Evolutionary conservation across 2,329 filamentous ascomycete species (phyloP).

Genomic region (Penicillium psychrosexuale): DNA sequence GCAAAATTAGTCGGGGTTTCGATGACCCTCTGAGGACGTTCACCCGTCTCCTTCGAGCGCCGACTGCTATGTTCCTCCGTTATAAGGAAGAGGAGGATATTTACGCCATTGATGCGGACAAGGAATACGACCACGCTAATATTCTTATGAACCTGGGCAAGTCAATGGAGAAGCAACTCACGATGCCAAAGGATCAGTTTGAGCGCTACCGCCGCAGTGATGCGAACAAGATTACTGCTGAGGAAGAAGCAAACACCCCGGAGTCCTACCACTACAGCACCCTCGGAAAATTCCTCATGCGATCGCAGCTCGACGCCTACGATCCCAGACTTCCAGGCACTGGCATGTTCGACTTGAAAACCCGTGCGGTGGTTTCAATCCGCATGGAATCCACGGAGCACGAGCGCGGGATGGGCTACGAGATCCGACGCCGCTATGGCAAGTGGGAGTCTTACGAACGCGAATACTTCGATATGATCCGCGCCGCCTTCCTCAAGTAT

Average conservation of each 20-base stretch:
- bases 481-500: slow-evolving; percentile 92
- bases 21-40: slow-evolving; percentile 60
- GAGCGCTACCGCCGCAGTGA: slow-evolving; percentile 74
- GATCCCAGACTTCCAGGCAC: slow-evolving; percentile 82
- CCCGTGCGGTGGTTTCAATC: slow-evolving; percentile 83
- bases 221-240: slow-evolving; percentile 62
- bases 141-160: slow-evolving; percentile 89
- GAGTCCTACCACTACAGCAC: slow-evolving; percentile 88
- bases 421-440: slow-evolving; percentile 73
- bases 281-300: slow-evolving; percentile 83
- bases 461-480: slow-evolving; percentile 95
- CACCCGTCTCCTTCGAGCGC: slow-evolving; percentile 68
- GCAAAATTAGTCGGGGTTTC: slow-evolving; percentile 67
- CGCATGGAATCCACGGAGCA: slow-evolving; percentile 78
- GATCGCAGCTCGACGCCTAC: slow-evolving; percentile 89
- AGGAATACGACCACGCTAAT: slow-evolving; percentile 80
- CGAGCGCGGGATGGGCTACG: slow-evolving; percentile 76
- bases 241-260: slow-evolving; percentile 67
- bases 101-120: slow-evolving; percentile 95
- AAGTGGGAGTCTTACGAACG: slow-evolving; percentile 89
- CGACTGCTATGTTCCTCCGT: slow-evolving; percentile 76
- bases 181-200: slow-evolving; percentile 74
- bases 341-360: slow-evolving; percentile 96
- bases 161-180: slow-evolving; percentile 94
- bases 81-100: slow-evolving; percentile 77